Percentiles rank a stretch among this genome's conserved stretches.
Evolutionary conservation across 768 basidiomycete species (phyloP).

Genomic region (Pholiota molesta): DNA sequence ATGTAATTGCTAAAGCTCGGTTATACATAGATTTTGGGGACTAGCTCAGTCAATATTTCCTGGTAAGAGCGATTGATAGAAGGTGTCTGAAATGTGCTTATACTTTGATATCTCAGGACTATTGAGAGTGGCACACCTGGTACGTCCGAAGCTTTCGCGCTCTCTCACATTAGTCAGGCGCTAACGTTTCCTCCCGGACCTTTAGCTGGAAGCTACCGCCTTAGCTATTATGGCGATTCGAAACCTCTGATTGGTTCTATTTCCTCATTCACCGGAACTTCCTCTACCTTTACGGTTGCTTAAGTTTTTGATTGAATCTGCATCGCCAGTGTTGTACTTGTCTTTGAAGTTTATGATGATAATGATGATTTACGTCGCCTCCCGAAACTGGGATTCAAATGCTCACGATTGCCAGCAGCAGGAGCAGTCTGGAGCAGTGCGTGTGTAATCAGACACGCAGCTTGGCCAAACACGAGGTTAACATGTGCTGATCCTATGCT

Average conservation of each 20-base stretch:
- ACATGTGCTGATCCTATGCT: constrained; percentile 32
- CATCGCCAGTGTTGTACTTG: not conserved
- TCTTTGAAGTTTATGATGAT: not conserved
- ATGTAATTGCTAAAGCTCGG: constrained; percentile 2
- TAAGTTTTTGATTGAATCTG: constrained; percentile 6
- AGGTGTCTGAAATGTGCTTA: constrained; percentile 7
- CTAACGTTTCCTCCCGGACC: constrained; percentile 5
- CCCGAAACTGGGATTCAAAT: constrained; percentile 4
- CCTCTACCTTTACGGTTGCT: constrained; percentile 60
- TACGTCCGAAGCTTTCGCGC: constrained; percentile 30
- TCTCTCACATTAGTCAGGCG: constrained; percentile 12
- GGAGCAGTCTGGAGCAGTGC: not conserved
- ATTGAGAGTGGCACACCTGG: constrained; percentile 54
- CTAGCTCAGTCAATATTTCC: constrained; percentile 65
- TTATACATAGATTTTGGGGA: constrained; percentile 49
- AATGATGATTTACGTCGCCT: not conserved
- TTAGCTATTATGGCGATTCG: constrained; percentile 76
- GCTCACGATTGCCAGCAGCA: not conserved
- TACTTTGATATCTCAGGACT: constrained; percentile 19
- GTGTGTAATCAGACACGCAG: constrained; percentile 12
- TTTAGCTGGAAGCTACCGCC: constrained; percentile 66
- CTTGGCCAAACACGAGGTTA: constrained; percentile 36
- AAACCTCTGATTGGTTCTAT: constrained; percentile 69
- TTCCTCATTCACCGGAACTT: constrained; percentile 61
- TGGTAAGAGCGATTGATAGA: constrained; percentile 47